phyloP scores from a whole-genome alignment of 1,284 basidiomycete genomes.

The Tilletia setariae region DNA sequence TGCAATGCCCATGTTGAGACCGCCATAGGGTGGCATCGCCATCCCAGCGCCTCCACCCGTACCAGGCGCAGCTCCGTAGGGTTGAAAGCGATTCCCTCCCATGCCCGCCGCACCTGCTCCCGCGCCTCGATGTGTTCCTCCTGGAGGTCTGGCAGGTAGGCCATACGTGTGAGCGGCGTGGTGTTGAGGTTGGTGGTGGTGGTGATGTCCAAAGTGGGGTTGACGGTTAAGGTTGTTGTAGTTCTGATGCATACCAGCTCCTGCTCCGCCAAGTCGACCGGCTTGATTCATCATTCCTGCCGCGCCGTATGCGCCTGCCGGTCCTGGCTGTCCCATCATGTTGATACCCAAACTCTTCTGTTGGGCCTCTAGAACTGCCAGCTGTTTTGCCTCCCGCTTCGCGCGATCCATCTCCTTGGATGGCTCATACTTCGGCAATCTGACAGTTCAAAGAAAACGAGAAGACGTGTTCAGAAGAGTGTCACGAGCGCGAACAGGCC shows the following conservation, averaged over 20 bases:
- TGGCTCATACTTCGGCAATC: slow-evolving; percentile 49
- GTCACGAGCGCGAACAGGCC: neutral
- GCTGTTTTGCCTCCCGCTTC: slow-evolving; percentile 12
- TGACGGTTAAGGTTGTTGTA: too few species aligned
- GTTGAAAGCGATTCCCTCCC: neutral
- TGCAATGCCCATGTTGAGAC: too few species aligned
- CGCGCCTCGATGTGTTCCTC: neutral
- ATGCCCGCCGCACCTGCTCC: neutral
- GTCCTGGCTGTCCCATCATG: too few species aligned
- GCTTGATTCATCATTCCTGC: neutral
- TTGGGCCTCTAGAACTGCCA: neutral
- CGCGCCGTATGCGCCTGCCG: neutral
- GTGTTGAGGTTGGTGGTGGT: neutral
- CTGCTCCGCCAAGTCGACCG: too few species aligned
- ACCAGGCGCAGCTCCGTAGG: neutral
- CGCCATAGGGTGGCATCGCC: too few species aligned
- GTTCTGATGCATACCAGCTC: too few species aligned
- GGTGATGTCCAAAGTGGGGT: neutral
- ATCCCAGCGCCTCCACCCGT: neutral
- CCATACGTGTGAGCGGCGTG: neutral
- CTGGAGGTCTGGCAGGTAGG: neutral
- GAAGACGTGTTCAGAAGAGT: neutral
- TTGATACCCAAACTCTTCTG: neutral
- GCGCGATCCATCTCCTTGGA: slow-evolving; percentile 49
- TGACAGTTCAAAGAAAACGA: neutral